These are phyloP conservation scores for Candida silvicultrix DNA, from an alignment of 805 yeast genomes.

Conservation along the genomic window DNA sequence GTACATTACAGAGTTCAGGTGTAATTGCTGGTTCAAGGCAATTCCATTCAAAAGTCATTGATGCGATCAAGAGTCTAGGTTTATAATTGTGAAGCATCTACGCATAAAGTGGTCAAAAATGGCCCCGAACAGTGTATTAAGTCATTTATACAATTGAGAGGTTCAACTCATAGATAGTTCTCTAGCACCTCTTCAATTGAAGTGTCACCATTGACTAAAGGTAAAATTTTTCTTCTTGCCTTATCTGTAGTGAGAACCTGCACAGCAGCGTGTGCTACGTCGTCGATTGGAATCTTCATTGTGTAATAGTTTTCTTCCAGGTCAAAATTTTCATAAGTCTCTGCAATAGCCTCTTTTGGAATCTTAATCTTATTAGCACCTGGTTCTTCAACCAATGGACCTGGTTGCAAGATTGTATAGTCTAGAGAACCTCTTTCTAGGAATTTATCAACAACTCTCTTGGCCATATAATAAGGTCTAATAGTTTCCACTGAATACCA, in stretches of 20 bases:
- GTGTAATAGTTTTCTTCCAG: conserved; percentile 16
- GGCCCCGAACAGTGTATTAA: too few relatives aligned
- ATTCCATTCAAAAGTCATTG: conserved; percentile 24
- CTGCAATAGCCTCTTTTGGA: conserved; percentile 4
- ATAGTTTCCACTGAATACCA: conserved; percentile 29
- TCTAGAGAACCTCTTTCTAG: conserved; percentile 35
- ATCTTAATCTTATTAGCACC: conserved; percentile 32
- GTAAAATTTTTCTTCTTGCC: conserved; percentile 35
- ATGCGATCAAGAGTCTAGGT: conserved; percentile 15
- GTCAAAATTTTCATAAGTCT: neutral
- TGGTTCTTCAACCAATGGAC: conserved; percentile 30
- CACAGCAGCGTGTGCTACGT: conserved; percentile 41
- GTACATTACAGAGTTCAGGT: conserved; percentile 77
- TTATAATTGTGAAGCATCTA: too few relatives aligned
- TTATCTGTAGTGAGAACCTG: conserved; percentile 25
- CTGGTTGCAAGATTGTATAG: conserved; percentile 49
- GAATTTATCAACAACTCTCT: conserved; percentile 45
- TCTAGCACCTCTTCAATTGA: conserved; percentile 17
- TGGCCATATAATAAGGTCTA: conserved; percentile 44
- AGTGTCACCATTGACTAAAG: conserved; percentile 33
- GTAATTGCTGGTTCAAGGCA: conserved; percentile 70
- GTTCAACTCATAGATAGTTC: neutral
- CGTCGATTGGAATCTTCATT: conserved; percentile 33
- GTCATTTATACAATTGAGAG: too few relatives aligned
- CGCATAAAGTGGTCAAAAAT: neutral